Evolutionary conservation across 2,329 filamentous ascomycete genomes (phyloP), one percentile per base, ranked within the genome.

Genomic region (Cephalotrichum gorgonifer): DNA sequence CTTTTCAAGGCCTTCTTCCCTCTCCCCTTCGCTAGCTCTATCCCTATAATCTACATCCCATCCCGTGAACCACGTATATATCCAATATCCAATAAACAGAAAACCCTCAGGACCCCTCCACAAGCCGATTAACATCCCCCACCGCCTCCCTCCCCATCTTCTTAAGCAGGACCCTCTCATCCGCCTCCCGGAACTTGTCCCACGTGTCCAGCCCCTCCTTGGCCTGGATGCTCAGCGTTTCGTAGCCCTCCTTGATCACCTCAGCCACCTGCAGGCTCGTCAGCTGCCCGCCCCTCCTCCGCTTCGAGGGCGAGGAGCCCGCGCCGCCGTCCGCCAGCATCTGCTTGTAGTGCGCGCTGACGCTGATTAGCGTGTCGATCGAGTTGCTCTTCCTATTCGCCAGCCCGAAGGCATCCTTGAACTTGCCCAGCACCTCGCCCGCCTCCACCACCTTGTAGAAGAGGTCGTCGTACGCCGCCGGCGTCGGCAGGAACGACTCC

Each of bases 391-490:
- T 66, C 43, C 79, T 66, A 52, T 74, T 77, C 2, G 68, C 70
- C 15, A 85, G 66, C 4, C 70, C 68, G 64, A 93, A 97, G 9
- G 79, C 83, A 53, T 89, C 81, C 38, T 88, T 81, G 68, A 97
- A 95, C 60, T 87, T 88, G 28, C 76, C 70, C 22, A 97, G 75
- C 12, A 88, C 77, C 44, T 95, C 88, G 11, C 90, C 88, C 2
- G 85, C 86, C 66, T 98, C 93, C 25, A 97, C 89, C 2, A 97
- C 78, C 68, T 98, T 98, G 78, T 98, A 98, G 69, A 98, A 97
- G 0, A 98, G 74, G 60, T 98, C 93, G 58, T 98, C 93, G 64
- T 97, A 97, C 2, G 88, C 83, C 17, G 86, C 79, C 1, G 89
- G 83, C 27, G 86, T 87, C 0, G 91, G 93, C 7, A 98, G 75